Conservation (phyloP, 1,139 yeast genomes). For the Kurtzmaniella quercitrusa region DNA sequence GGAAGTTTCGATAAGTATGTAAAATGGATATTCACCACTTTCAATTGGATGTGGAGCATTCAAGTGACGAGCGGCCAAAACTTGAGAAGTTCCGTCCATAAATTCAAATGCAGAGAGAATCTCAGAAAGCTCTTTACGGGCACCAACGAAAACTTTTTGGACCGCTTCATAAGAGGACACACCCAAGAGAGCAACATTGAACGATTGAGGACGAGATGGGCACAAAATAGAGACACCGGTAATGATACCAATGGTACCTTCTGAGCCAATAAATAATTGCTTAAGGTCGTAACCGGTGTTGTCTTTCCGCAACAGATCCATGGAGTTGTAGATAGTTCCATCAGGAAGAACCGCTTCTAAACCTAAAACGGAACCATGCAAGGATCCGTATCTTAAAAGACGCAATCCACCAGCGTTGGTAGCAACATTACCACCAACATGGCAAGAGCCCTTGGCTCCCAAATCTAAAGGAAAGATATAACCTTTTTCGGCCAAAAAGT, state of each 20-base stretch:
- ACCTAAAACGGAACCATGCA: conserved; percentile 90
- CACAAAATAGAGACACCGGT: conserved; percentile 89
- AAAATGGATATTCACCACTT: conserved; percentile 72
- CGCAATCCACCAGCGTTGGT: conserved; percentile 97
- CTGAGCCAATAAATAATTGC: conserved; percentile 89
- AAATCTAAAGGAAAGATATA: conserved; percentile 90
- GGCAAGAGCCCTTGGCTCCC: conserved; percentile 98
- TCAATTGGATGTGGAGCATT: conserved; percentile 72
- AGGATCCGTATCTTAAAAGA: conserved; percentile 81
- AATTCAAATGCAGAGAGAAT: conserved; percentile 91
- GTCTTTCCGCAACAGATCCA: conserved; percentile 84
- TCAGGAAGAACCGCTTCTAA: conserved; percentile 88
- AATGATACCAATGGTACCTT: conserved; percentile 86
- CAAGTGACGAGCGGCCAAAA: conserved; percentile 55
- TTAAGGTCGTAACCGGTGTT: conserved; percentile 93
- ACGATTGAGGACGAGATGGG: conserved; percentile 86
- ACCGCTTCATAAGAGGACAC: conserved; percentile 78
- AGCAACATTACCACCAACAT: conserved; percentile 93
- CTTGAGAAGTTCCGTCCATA: conserved; percentile 80
- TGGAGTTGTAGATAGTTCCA: conserved; percentile 76
- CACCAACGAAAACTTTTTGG: conserved; percentile 74
- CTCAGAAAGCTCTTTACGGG: conserved; percentile 77
- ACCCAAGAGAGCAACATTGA: conserved; percentile 87
- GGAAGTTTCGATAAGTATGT: conserved; percentile 86
- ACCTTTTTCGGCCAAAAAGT: conserved; percentile 71